phyloP scores from a whole-genome alignment of 768 basidiomycete genomes.

The Rhodosporidiobolus sp. region DNA sequence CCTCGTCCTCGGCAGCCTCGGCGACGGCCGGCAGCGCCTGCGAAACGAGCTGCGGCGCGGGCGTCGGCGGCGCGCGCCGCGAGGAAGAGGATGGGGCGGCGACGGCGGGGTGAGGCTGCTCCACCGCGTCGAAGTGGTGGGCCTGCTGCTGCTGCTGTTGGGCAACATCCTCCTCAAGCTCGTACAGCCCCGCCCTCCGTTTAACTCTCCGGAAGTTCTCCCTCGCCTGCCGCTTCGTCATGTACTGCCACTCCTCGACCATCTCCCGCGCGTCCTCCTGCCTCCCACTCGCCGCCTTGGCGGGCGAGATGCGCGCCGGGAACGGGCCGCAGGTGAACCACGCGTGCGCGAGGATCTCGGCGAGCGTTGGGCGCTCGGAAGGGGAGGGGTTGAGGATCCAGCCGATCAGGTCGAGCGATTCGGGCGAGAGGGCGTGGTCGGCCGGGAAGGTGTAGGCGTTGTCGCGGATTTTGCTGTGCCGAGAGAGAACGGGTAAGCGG shows the following conservation, averaged over 20 bases:
- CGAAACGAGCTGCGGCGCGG: constrained; percentile 39
- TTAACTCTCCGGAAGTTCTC: constrained; percentile 31
- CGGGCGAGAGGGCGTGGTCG: constrained; percentile 66
- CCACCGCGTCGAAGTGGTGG: not conserved
- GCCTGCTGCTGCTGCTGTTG: constrained; percentile 4
- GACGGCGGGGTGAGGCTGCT: no score
- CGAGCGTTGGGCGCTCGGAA: constrained; percentile 72
- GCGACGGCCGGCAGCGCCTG: constrained; percentile 59
- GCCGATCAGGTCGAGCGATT: constrained; percentile 72
- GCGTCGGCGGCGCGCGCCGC: no score
- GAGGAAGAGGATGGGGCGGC: no score
- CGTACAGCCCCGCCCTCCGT: constrained; percentile 20
- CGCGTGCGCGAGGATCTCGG: constrained; percentile 75
- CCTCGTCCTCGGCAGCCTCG: constrained; percentile 31
- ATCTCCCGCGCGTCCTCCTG: constrained; percentile 60
- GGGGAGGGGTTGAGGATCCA: constrained; percentile 59
- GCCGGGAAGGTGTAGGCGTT: constrained; percentile 89
- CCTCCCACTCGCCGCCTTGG: no score
- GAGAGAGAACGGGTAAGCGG: not conserved
- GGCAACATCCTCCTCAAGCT: constrained; percentile 7
- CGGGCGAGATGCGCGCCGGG: constrained; percentile 62
- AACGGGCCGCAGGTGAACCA: constrained; percentile 79
- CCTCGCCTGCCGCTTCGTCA: constrained; percentile 22
- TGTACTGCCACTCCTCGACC: constrained; percentile 30
- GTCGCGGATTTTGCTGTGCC: constrained; percentile 77